Conservation (phyloP, 1,284 basidiomycete genomes). For the Austroboletus rostrupii region DNA sequence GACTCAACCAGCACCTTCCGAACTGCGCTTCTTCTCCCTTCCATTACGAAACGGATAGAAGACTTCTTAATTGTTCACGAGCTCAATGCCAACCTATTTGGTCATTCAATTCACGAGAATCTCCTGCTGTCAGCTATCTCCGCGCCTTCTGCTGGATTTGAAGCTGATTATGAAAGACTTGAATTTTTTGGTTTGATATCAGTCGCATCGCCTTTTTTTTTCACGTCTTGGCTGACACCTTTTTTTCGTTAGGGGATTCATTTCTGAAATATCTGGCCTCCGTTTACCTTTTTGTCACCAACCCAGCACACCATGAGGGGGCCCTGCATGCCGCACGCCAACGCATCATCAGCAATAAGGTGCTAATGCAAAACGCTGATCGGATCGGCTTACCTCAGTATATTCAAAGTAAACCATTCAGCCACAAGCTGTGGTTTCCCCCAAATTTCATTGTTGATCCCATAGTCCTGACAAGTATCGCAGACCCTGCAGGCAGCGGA, state of each 20-base stretch:
- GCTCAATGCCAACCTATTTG: slow-evolving; percentile 66
- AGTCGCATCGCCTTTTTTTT: slow-evolving; percentile 6
- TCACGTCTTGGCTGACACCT: slow-evolving; percentile 13
- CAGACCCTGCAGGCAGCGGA: slow-evolving; percentile 26
- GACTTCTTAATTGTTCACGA: slow-evolving; percentile 71
- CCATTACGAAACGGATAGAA: slow-evolving; percentile 65
- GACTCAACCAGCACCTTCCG: slow-evolving; percentile 50
- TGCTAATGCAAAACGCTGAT: slow-evolving; percentile 54
- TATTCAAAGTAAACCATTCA: slow-evolving; percentile 69
- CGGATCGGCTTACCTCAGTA: slow-evolving; percentile 59
- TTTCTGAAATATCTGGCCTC: slow-evolving; percentile 77
- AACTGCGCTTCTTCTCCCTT: slow-evolving; percentile 66
- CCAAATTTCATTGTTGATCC: slow-evolving; percentile 39
- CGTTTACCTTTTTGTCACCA: slow-evolving; percentile 65
- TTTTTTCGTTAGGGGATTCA: slow-evolving; percentile 56
- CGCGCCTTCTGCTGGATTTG: slow-evolving; percentile 60
- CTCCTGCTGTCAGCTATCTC: slow-evolving; percentile 63
- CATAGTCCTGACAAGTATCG: slow-evolving; percentile 9
- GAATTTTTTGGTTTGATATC: slow-evolving; percentile 65
- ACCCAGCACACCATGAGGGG: slow-evolving; percentile 60
- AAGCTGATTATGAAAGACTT: slow-evolving; percentile 74
- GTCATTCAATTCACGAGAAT: slow-evolving; percentile 54
- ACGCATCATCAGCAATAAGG: slow-evolving; percentile 69
- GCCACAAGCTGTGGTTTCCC: slow-evolving; percentile 61
- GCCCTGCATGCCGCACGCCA: slow-evolving; percentile 60